Evolutionary conservation across 352 stramenopile species (phyloP), one percentile per base, ranked within the genome.

Genomic region (Globisporangium cederbergense): DNA sequence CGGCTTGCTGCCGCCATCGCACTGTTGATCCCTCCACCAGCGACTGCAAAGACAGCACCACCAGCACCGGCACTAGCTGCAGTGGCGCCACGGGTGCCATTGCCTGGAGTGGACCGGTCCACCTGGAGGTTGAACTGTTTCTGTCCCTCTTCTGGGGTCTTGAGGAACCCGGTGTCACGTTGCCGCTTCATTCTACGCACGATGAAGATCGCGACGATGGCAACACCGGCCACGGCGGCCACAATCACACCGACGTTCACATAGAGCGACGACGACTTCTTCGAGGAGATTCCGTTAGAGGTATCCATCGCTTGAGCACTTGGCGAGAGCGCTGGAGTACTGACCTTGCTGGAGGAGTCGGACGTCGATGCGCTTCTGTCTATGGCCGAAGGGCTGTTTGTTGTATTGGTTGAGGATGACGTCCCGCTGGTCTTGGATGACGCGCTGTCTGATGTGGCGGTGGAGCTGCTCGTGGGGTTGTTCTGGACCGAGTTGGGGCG

Each of bases 191-290:
- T 57, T 38, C 76, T 74, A 11, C 65, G 74, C 11, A 72, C 64
- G 25, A 92, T 70, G 57, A 92, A 89, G 3, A 81, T 28, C 6
- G 73, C 63, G 11, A 90, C 67, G 34, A 88, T 61, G 20, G 87
- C 49, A 13, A 79, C 69, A 13, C 77, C 76, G 22, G 80, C 54
- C 16, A 73, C 70, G 0, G 71, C 78, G 2, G 63, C 79, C 54
- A 69, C 58, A 34, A 90, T 71, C 51, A 91, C 73, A 1, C 64
- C 73, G 32, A 87, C 68, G 56, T 82, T 87, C 16, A 86, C 57
- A 40, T 68, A 61, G 16, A 64, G 38, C 0, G 75, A 74, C 0
- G 78, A 83, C 1, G 56, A 47, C 8, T 58, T 71, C 3, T 36
- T 49, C 3, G 25, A 28, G 11, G 28, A 20, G 10, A 66, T n/a